Percentiles rank a stretch among this genome's conserved stretches.
Evolutionary conservation across 768 basidiomycete genomes (phyloP).

Genomic region (Lentinus tigrinus): DNA sequence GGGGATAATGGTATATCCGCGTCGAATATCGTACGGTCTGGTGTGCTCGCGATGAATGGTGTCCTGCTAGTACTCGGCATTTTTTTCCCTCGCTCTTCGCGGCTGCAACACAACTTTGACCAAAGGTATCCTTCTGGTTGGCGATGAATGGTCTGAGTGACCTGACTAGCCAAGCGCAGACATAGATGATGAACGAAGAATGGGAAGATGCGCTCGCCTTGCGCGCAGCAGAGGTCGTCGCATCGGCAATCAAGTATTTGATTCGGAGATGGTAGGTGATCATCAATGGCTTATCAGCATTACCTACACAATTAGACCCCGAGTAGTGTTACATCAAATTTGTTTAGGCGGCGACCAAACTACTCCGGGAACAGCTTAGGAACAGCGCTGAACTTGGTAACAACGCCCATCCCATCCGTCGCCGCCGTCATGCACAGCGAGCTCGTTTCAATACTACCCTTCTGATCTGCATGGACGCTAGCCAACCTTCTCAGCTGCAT

Average conservation of each 20-base stretch:
- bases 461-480: constrained; percentile 17
- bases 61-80: constrained; percentile 8
- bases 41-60: constrained; percentile 3
- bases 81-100: background rate
- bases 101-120: background rate
- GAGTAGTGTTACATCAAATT: too few species aligned
- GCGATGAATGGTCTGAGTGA: too few species aligned
- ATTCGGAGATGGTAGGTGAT: too few species aligned
- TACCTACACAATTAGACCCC: too few species aligned
- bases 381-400: background rate
- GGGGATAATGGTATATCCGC: constrained; percentile 6
- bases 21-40: constrained; percentile 3
- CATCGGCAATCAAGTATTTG: too few species aligned
- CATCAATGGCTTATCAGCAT: too few species aligned
- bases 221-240: too few species aligned
- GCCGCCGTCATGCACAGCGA: constrained; percentile 19
- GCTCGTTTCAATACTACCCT: constrained; percentile 6
- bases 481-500: constrained; percentile 7
- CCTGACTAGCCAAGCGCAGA: too few species aligned
- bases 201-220: too few species aligned
- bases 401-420: constrained; percentile 9
- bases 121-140: too few species aligned
- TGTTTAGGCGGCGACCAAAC: background rate
- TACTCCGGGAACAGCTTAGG: constrained; percentile 1
- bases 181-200: too few species aligned